These are phyloP conservation scores for Chlamydomonas eustigma DNA, from an alignment of 139 green algal species.

Conservation along the genomic window DNA sequence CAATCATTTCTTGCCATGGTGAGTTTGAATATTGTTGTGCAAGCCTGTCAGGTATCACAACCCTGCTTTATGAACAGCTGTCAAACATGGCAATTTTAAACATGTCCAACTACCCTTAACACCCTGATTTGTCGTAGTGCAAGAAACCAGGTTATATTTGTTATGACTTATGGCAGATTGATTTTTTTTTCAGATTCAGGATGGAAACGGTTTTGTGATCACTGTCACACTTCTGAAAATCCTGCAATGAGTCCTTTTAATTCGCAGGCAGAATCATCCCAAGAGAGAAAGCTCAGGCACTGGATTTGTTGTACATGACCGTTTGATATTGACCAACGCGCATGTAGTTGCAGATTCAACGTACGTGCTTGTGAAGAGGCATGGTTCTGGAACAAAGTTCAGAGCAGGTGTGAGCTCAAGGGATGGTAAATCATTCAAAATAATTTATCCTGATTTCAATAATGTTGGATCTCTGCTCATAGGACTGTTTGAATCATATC, in stretches of 20 bases:
- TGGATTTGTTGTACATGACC: conserved; percentile 61
- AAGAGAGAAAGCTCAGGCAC: conserved; percentile 59
- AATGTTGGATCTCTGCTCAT: no score
- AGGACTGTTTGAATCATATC: no score
- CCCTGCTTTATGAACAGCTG: no score
- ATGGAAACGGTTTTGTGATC: conserved; percentile 54
- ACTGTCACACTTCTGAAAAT: conserved; percentile 34
- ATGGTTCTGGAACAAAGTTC: conserved; percentile 55
- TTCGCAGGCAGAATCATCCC: conserved; percentile 53
- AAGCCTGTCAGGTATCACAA: no score
- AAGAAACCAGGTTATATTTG: neutral
- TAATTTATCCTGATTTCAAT: no score
- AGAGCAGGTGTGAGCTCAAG: conserved; percentile 1
- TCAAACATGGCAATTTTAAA: neutral
- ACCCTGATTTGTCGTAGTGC: neutral
- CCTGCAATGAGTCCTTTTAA: neutral
- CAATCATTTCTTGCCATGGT: conserved; percentile 22
- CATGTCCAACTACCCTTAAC: neutral
- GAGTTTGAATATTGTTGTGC: no score
- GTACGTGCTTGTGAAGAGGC: conserved; percentile 67
- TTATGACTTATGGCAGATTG: neutral
- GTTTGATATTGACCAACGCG: conserved; percentile 73
- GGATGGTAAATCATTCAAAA: no score
- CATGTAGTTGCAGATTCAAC: conserved; percentile 64
- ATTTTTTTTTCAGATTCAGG: neutral